Percentiles rank a stretch among this genome's conserved stretches.
These are phyloP conservation scores for Monilinia polystroma DNA, from an alignment of 2,329 filamentous ascomycete genomes.

Conservation along the genomic window DNA sequence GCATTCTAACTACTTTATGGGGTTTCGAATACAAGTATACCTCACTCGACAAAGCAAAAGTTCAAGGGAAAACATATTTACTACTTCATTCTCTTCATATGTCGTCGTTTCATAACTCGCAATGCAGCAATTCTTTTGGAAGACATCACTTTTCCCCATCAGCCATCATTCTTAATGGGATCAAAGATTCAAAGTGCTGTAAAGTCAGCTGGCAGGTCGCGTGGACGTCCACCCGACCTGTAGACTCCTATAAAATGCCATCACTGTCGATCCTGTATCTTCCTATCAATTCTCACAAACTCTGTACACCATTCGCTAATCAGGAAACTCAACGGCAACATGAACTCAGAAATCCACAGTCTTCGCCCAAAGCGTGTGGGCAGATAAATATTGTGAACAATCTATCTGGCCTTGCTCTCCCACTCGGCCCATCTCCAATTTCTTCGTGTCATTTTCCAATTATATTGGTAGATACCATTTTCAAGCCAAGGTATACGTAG, in stretches of 20 bases:
- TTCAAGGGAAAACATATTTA: background rate
- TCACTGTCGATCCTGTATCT: background rate
- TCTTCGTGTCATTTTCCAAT: too few relatives aligned
- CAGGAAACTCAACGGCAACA: background rate
- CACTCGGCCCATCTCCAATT: too few relatives aligned
- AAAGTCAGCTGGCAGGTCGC: too few relatives aligned
- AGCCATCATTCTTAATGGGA: background rate
- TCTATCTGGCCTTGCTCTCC: background rate
- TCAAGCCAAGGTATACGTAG: background rate
- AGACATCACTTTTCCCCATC: too few relatives aligned
- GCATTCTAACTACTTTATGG: background rate
- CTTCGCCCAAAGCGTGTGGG: background rate
- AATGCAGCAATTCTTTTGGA: background rate
- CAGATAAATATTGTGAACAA: too few relatives aligned
- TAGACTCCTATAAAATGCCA: too few relatives aligned
- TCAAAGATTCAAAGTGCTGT: background rate
- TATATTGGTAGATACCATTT: too few relatives aligned
- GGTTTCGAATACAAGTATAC: background rate
- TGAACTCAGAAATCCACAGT: too few relatives aligned
- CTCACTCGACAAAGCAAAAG: background rate
- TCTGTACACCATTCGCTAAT: background rate
- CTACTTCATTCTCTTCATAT: background rate
- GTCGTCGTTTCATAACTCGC: too few relatives aligned
- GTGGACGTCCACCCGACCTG: too few relatives aligned
- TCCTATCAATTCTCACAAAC: too few relatives aligned